Base-by-base conservation (phyloP, 1,284 basidiomycete genomes). In the Austroboletus niveus region DNA sequence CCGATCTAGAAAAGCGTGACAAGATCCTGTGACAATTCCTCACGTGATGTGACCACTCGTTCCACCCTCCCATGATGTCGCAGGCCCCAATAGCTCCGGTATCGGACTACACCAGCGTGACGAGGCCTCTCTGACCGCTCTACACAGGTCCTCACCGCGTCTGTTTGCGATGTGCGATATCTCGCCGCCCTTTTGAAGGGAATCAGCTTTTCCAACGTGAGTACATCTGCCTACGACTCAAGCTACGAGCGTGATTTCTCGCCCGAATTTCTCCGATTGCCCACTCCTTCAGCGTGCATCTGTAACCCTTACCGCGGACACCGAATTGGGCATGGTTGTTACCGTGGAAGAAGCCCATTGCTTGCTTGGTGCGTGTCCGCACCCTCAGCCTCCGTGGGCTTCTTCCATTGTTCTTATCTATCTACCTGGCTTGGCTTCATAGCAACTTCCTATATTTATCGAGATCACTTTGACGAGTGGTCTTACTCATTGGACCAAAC, bases 401-500 rank as follows among this genome's bases (percentile, higher is more conserved):
- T 6, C 41, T 17, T 43, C 17, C 40, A 36, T 46, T 20, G 5
- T 15, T 17, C 42, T 45, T 39, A 5, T 41, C 36, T 47, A 41
- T 36, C 42, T 39, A 9, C 6, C 29, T n/a, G 14, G 39, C 30
- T 31, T 36, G 2, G 11, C 15, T 38, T 27, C 40, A 47, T 58
- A 94, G 94, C 85, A 35, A 89, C 87, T 8, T 92, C 94, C n/a
- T 97, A 87, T 68, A 84, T 96, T 47, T 87, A 89, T 51, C 71
- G 80, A 14, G 79, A 82, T 56, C 77, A 93, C 29, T 97, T 97
- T 68, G 82, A 91, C 56, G 82, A 87, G 63, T 97, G 65, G 65
- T 50, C 43, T 51, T 52, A 65, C 52, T 47, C 47, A 1, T 53
- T 56, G 22, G 47, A 57, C 41, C 53, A 41, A 45, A 24, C 52